These are phyloP conservation scores for Citrus australasica DNA, from an alignment of 345 rosid genomes.

Conservation along the genomic window DNA sequence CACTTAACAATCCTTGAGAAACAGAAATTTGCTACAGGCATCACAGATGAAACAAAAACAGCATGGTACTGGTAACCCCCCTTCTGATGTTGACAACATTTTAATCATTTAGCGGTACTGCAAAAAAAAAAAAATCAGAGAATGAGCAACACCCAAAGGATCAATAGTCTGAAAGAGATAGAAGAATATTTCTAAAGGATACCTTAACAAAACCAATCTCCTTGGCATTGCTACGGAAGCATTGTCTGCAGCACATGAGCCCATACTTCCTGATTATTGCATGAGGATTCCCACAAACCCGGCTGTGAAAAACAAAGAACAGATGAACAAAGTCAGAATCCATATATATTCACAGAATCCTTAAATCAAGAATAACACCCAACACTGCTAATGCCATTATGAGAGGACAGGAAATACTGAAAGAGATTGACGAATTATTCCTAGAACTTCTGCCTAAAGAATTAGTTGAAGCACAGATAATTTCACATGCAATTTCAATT, in stretches of 20 bases:
- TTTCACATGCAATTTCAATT: too few relatives aligned
- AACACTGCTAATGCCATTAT: background rate
- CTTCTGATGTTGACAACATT: too few relatives aligned
- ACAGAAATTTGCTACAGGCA: background rate
- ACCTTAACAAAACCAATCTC: slow-evolving; percentile 62
- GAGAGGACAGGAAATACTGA: too few relatives aligned
- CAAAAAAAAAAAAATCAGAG: background rate
- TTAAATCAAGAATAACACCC: background rate
- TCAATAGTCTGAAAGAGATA: background rate
- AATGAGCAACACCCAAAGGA: background rate
- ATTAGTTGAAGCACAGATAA: background rate
- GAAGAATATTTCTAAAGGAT: background rate
- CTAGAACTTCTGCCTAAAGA: background rate
- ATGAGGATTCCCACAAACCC: slow-evolving; percentile 43
- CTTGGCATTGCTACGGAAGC: slow-evolving; percentile 49
- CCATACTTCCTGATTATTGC: slow-evolving; percentile 44
- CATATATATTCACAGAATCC: background rate
- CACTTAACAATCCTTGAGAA: background rate
- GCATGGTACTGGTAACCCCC: background rate
- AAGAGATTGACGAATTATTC: too few relatives aligned
- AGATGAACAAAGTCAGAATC: background rate
- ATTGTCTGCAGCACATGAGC: slow-evolving; percentile 46
- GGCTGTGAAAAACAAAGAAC: slow-evolving; percentile 13
- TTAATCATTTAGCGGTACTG: slow-evolving; percentile 26
- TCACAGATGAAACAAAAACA: background rate